A percentile compares a stretch with the other conserved stretches of the same genome.
These are phyloP conservation scores for Pleoardoris graminearum DNA, from an alignment of 2,329 filamentous ascomycete genomes.

Conservation along the genomic window DNA sequence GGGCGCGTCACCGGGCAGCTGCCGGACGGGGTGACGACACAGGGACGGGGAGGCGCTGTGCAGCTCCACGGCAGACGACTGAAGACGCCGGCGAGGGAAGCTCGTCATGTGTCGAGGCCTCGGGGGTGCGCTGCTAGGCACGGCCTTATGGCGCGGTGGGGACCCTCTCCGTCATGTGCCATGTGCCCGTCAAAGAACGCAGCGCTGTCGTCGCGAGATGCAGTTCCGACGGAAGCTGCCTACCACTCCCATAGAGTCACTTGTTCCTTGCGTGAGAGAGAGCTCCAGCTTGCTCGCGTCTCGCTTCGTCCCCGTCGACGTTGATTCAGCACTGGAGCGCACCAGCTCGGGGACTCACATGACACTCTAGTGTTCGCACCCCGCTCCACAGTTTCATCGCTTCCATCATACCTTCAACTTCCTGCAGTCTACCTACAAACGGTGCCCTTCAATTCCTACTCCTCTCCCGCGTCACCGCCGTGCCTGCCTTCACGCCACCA, in stretches of 20 bases:
- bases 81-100: background rate
- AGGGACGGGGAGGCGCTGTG: background rate
- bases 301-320: too few species aligned
- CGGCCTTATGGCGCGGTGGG: background rate
- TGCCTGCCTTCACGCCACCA: slow-evolving; percentile 7
- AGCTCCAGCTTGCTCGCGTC: too few species aligned
- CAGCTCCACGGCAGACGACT: background rate
- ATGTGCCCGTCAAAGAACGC: slow-evolving; percentile 3
- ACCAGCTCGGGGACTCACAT: background rate
- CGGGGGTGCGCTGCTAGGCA: background rate
- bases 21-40: background rate
- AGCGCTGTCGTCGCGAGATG: background rate
- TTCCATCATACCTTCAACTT: slow-evolving; percentile 1
- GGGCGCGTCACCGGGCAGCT: slow-evolving; percentile 12
- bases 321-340: background rate
- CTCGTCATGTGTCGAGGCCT: background rate
- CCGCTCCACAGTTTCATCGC: background rate
- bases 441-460: slow-evolving; percentile 2
- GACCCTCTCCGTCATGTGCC: slow-evolving; percentile 5
- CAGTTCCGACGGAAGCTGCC: background rate
- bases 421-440: background rate
- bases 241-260: background rate
- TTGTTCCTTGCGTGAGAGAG: background rate
- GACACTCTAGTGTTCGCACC: background rate
- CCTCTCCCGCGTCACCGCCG: slow-evolving; percentile 1